Evolutionary conservation across 140 eudicot genomes (phyloP).

Genomic region (Anethum foeniculum): DNA sequence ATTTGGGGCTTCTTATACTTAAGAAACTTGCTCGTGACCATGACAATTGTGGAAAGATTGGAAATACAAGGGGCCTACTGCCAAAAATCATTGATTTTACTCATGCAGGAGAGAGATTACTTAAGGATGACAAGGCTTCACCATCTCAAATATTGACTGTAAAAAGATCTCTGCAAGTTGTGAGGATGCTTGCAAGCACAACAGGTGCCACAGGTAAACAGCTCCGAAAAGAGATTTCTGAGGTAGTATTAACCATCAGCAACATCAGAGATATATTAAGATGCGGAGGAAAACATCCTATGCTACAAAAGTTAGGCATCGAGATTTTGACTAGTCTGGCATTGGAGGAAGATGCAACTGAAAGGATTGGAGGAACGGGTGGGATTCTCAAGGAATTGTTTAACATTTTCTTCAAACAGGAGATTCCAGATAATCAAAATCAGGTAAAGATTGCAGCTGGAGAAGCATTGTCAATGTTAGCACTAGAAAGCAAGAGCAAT

Average conservation of each 20-base stretch:
- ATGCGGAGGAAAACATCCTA: constrained; percentile 51
- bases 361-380: constrained; percentile 72
- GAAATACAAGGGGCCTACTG: constrained; percentile 67
- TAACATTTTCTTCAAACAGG: constrained; percentile 48
- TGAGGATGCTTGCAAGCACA: constrained; percentile 69
- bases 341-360: constrained; percentile 70
- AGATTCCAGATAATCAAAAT: constrained; percentile 15
- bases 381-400: constrained; percentile 60
- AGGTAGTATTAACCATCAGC: constrained; percentile 64
- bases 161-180: constrained; percentile 62
- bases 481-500: constrained; percentile 45
- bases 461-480: constrained; percentile 81
- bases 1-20: constrained; percentile 63
- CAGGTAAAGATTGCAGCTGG: constrained; percentile 66
- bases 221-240: constrained; percentile 67
- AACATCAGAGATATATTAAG: constrained; percentile 62
- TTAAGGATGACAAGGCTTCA: constrained; percentile 33
- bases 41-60: constrained; percentile 77
- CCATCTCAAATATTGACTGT: constrained; percentile 51
- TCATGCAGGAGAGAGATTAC: constrained; percentile 42
- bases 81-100: constrained; percentile 65
- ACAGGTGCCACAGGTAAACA: constrained; percentile 68
- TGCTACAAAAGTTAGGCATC: constrained; percentile 60
- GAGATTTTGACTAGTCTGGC: constrained; percentile 67
- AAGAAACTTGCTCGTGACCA: constrained; percentile 89